Evolutionary conservation across 768 basidiomycete species (phyloP).

Genomic region (Crucibulum laeve): DNA sequence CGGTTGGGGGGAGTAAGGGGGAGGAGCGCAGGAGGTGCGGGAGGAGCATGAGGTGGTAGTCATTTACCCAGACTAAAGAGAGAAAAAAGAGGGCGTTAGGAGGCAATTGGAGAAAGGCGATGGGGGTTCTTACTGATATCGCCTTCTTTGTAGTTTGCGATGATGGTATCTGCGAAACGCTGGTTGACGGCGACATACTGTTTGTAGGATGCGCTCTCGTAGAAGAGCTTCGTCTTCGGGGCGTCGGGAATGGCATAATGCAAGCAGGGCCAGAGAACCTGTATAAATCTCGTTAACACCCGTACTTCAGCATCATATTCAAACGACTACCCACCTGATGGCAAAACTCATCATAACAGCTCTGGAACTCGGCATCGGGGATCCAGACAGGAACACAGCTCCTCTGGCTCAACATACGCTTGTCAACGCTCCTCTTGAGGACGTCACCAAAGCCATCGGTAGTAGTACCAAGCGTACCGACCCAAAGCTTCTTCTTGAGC

Average conservation of each 20-base stretch:
- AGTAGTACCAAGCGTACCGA: conserved; percentile 71
- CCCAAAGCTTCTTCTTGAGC: conserved; percentile 45
- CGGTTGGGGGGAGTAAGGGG: conserved; percentile 46
- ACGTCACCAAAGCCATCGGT: conserved; percentile 62
- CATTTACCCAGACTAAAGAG: conserved; percentile 72
- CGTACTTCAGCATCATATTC: neutral
- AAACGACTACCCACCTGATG: conserved; percentile 54
- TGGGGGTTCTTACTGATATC: conserved; percentile 68
- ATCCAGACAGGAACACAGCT: conserved; percentile 67
- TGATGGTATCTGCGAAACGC: conserved; percentile 83
- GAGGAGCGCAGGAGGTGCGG: conserved; percentile 76
- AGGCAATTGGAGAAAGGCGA: conserved; percentile 4
- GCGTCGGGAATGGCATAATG: conserved; percentile 88
- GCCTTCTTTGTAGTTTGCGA: conserved; percentile 76
- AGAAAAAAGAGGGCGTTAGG: neutral
- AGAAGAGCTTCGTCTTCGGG: conserved; percentile 78
- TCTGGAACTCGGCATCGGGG: conserved; percentile 72
- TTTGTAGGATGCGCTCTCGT: conserved; percentile 75
- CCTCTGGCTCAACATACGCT: conserved; percentile 35
- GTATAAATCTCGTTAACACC: neutral
- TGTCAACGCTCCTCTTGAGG: conserved; percentile 52
- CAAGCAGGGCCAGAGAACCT: conserved; percentile 82
- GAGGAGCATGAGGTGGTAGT: conserved; percentile 95
- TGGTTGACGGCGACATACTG: conserved; percentile 90
- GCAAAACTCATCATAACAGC: conserved; percentile 83